Conservation (phyloP, 164 flowering plant species). For the Magnolia sinica region DNA sequence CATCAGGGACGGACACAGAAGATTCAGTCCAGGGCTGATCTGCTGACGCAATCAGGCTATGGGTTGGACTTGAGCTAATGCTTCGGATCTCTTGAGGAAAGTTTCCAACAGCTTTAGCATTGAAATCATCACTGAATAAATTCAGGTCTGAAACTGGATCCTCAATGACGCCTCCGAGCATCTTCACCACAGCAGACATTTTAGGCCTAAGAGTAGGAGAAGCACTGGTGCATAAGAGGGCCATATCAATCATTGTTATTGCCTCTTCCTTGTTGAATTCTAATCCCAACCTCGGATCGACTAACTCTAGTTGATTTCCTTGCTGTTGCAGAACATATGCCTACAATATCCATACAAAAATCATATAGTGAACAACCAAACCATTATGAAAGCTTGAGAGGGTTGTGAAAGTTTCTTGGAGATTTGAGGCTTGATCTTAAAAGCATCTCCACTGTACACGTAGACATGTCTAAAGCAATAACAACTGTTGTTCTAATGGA, state of each 20-base stretch:
- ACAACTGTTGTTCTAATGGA: no score
- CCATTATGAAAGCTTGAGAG: no score
- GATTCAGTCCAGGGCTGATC: constrained; percentile 23
- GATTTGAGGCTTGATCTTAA: no score
- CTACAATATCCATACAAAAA: constrained; percentile 3
- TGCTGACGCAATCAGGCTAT: constrained; percentile 1
- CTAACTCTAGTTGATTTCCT: constrained; percentile 24
- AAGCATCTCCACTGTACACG: no score
- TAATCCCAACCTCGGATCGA: constrained; percentile 26
- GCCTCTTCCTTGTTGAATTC: constrained; percentile 23
- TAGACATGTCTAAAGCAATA: no score
- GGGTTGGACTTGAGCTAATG: not conserved
- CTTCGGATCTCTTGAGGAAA: not conserved
- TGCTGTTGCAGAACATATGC: constrained; percentile 21
- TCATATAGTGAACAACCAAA: no score
- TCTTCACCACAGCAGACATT: constrained; percentile 30
- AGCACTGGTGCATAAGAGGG: constrained; percentile 25
- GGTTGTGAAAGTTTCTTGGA: no score
- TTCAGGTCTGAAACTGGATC: constrained; percentile 8
- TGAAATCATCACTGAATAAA: constrained; percentile 8
- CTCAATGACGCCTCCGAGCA: constrained; percentile 26
- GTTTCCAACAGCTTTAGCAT: constrained; percentile 12
- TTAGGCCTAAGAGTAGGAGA: constrained; percentile 30
- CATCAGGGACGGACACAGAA: constrained; percentile 17
- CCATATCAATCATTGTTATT: constrained; percentile 22